Percentiles rank a stretch among this genome's conserved stretches.
Conservation (phyloP, 108 stramenopile genomes). For the Cylindrotheca fusiformis region DNA sequence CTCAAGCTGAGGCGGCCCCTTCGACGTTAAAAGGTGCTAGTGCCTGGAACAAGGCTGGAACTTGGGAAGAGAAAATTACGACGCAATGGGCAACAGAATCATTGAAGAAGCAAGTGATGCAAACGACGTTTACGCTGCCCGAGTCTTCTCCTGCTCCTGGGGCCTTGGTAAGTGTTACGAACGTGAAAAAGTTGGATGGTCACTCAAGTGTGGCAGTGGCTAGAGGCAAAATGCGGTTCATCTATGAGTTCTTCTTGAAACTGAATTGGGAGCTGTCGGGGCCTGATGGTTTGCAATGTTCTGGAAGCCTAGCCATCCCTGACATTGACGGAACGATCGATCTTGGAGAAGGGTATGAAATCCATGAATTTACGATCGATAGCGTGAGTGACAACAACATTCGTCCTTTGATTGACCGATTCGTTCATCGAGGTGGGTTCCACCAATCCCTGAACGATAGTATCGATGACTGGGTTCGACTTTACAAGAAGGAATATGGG, state of each 20-base stretch:
- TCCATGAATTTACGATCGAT: conserved; percentile 63
- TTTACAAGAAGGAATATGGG: conserved; percentile 47
- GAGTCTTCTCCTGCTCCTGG: conserved; percentile 66
- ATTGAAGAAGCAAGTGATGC: conserved; percentile 45
- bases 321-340: conserved; percentile 85
- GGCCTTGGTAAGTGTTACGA: conserved; percentile 33
- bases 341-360: conserved; percentile 79
- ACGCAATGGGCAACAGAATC: conserved; percentile 83
- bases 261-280: conserved; percentile 60
- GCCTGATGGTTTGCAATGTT: conserved; percentile 38
- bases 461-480: conserved; percentile 79
- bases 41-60: conserved; percentile 82
- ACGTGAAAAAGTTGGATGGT: conserved; percentile 61
- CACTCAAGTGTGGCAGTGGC: conserved; percentile 85
- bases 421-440: conserved; percentile 74
- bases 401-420: conserved; percentile 64
- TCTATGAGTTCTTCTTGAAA: conserved; percentile 83
- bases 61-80: conserved; percentile 92
- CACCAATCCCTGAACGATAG: conserved; percentile 56
- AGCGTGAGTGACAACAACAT: conserved; percentile 42
- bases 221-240: conserved; percentile 88
- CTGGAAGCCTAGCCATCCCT: conserved; percentile 63
- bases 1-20: not conserved
- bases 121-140: conserved; percentile 57
- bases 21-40: conserved; percentile 9